Evolutionary conservation across 768 basidiomycete genomes (phyloP).

Genomic region (Naganishia randhawae): DNA sequence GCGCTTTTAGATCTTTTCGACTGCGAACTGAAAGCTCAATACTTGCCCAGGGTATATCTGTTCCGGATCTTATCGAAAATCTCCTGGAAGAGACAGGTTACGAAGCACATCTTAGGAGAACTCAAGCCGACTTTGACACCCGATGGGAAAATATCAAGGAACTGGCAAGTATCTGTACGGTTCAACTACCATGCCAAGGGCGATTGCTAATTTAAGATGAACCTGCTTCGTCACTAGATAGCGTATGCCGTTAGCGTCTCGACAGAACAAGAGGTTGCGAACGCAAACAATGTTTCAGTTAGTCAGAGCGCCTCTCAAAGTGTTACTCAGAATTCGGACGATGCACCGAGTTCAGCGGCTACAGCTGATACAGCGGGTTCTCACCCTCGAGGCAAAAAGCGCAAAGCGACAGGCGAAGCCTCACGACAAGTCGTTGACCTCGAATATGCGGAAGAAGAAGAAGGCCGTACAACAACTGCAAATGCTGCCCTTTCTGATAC

Average conservation of each 20-base stretch:
- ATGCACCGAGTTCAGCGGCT: neutral
- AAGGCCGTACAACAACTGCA: neutral
- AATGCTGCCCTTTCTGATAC: neutral
- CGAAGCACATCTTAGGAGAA: conserved; percentile 64
- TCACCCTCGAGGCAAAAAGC: conserved; percentile 6
- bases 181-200: neutral
- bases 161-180: conserved; percentile 49
- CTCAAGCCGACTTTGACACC: conserved; percentile 64
- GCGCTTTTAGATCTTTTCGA: neutral
- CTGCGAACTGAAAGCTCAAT: neutral
- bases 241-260: conserved; percentile 47
- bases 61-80: conserved; percentile 62
- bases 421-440: conserved; percentile 38
- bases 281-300: neutral
- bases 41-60: conserved; percentile 57
- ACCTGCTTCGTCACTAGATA: conserved; percentile 32
- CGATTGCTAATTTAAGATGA: neutral
- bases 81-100: conserved; percentile 63
- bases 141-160: conserved; percentile 85
- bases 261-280: conserved; percentile 51
- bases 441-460: conserved; percentile 41
- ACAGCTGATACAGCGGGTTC: neutral
- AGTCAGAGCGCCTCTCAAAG: neutral
- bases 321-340: neutral
- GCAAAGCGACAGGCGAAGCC: conserved; percentile 13